Conservation (phyloP, 164 flowering plant genomes). For the Tinospora cordifolia region DNA sequence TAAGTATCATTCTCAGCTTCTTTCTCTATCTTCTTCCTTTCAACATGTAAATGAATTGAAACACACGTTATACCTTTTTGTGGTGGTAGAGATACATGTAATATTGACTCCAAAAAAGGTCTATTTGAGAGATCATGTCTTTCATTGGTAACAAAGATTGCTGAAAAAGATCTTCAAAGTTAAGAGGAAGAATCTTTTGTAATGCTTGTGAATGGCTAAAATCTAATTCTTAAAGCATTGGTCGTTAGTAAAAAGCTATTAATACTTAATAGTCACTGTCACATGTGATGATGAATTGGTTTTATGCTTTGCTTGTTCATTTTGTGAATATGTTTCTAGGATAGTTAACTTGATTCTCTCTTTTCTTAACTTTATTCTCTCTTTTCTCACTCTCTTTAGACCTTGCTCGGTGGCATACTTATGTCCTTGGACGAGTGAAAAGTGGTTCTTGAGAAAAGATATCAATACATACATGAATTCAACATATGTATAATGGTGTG, state of each 20-base stretch:
- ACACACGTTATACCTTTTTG: not conserved
- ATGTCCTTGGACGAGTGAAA: too few relatives aligned
- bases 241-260: slow-evolving; percentile 2
- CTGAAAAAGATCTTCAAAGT: not conserved
- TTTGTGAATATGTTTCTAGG: not conserved
- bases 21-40: not conserved
- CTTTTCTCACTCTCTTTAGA: not conserved
- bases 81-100: not conserved
- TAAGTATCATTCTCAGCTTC: slow-evolving; percentile 3
- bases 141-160: not conserved
- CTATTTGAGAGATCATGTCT: not conserved
- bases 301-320: slow-evolving; percentile 1
- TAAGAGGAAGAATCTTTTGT: not conserved
- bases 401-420: not conserved
- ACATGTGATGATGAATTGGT: slow-evolving; percentile 8
- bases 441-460: too few relatives aligned
- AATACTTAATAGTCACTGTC: slow-evolving; percentile 1
- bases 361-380: not conserved
- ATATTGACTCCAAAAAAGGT: not conserved
- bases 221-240: slow-evolving; percentile 4
- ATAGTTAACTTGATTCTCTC: not conserved
- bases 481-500: too few relatives aligned
- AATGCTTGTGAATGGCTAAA: not conserved
- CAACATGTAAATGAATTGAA: not conserved
- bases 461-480: too few relatives aligned